phyloP scores from a whole-genome alignment of 169 alveolate species.

The Besnoitia besnoiti region DNA sequence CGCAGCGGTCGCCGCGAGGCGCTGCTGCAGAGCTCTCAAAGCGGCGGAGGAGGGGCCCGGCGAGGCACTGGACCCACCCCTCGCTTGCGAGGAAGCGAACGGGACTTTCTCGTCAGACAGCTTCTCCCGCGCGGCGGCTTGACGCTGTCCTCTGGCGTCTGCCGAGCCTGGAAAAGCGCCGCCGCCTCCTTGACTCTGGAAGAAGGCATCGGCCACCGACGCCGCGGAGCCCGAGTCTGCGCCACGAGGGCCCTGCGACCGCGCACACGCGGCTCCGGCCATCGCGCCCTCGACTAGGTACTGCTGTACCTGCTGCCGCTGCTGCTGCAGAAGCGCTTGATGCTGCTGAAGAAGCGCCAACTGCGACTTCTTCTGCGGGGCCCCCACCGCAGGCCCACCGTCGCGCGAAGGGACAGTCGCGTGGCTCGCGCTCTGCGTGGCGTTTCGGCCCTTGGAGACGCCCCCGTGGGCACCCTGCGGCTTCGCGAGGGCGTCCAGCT shows the following conservation, averaged over 20 bases:
- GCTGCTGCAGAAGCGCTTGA: conserved; percentile 23
- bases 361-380: background rate
- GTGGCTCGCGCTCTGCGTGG: background rate
- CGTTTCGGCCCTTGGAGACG: too few species aligned
- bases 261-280: background rate
- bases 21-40: background rate
- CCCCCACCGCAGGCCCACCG: background rate
- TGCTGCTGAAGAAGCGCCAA: background rate
- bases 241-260: background rate
- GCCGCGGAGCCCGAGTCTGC: background rate
- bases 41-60: background rate
- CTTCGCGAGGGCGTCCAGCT: background rate
- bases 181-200: background rate
- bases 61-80: too few species aligned
- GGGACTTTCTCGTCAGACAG: too few species aligned
- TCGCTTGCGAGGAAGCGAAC: too few species aligned
- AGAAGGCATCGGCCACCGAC: background rate
- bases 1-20: background rate
- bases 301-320: conserved; percentile 3
- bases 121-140: too few species aligned
- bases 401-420: background rate
- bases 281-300: background rate
- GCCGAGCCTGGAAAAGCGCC: too few species aligned
- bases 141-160: background rate
- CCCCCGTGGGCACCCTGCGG: background rate